phyloP scores from a whole-genome alignment of 805 yeast species.

The Tanozyma kutaoensis region DNA sequence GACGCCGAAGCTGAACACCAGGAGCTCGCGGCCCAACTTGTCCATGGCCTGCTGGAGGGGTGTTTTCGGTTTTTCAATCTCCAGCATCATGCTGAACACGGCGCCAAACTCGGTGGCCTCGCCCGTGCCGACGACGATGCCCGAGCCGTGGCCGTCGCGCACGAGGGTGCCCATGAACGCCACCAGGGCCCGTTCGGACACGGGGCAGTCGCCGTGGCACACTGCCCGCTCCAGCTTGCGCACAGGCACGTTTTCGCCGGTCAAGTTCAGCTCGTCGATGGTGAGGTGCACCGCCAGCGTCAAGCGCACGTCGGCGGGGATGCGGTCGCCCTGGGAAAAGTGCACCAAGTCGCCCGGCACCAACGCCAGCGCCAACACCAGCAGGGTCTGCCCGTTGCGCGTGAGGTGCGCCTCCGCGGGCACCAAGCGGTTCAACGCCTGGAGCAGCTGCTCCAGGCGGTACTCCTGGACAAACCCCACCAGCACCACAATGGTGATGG shows the following conservation, averaged over 20 bases:
- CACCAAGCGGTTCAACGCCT: conserved; percentile 83
- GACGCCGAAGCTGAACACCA: conserved; percentile 70
- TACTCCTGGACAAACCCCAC: conserved; percentile 98
- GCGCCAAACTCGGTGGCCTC: conserved; percentile 84
- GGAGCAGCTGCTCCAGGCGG: conserved; percentile 86
- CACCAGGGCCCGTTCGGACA: conserved; percentile 60
- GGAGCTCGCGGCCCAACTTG: conserved; percentile 81
- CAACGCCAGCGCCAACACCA: conserved; percentile 73
- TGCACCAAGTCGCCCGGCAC: conserved; percentile 96
- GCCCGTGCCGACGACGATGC: conserved; percentile 88
- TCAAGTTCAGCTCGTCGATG: conserved; percentile 86
- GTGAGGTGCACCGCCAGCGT: conserved; percentile 65
- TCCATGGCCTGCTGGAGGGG: conserved; percentile 96
- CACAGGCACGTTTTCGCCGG: conserved; percentile 92
- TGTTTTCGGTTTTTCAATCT: conserved; percentile 94
- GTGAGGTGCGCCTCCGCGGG: conserved; percentile 95
- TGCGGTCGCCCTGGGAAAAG: conserved; percentile 84
- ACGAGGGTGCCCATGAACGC: conserved; percentile 98
- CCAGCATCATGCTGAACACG: conserved; percentile 90
- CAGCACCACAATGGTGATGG: conserved; percentile 83
- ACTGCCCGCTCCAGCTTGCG: conserved; percentile 44
- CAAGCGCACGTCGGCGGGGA: conserved; percentile 90
- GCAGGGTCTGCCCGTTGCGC: conserved; percentile 64
- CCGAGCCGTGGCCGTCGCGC: conserved; percentile 90
- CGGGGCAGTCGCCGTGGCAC: conserved; percentile 24